Evolutionary conservation across 1,139 yeast genomes (phyloP), one percentile per base, ranked within the genome.

Genomic region (Zygoascus sp.): DNA sequence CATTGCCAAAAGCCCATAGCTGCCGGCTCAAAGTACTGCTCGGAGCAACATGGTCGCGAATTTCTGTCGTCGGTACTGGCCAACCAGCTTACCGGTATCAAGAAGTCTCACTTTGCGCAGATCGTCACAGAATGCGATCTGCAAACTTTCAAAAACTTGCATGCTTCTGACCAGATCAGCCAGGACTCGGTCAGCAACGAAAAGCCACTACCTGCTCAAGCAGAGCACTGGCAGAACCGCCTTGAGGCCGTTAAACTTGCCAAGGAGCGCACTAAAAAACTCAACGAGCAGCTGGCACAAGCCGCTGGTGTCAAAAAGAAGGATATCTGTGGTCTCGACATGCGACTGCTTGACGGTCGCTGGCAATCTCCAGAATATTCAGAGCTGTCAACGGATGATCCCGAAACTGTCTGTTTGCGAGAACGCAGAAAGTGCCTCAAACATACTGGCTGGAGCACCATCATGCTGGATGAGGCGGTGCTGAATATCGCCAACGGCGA

Each of bases 21-120:
- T 4, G 46, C 84, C 2, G 47, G 50, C 27, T 79, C 89, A 39
- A 88, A 89, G 62, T 90, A 86, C 62, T 90, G 97, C 62, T 67
- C 79, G 19, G 74, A 72, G 23, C 84, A 78, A 30, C 96, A 90
- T 64, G 97, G 95, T 0, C 50, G 76, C 20, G 58, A 62, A 49
- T 88, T 72, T 58, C 74, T 86, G 70, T 63, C 62, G 46, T 53
- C 42, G 28, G 46, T 59, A 21, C 46, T 56, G 17, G 38, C 49
- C 47, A 45, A 47, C 44, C 30, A 40, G 28, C 20, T 40, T 17
- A 32, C 43, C 8, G 43, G 43, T n/a, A 10, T 40, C 32, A 40
- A 32, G 16, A 30, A 32, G 16, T 40, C 43, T 2, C 55, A 44
- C n/a, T 61, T 66, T 15, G 74, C 74, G 7, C 34, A 46, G 10